Evolutionary conservation across 108 stramenopile genomes (phyloP).

Genomic region (Hondaea fermentalgiana): DNA sequence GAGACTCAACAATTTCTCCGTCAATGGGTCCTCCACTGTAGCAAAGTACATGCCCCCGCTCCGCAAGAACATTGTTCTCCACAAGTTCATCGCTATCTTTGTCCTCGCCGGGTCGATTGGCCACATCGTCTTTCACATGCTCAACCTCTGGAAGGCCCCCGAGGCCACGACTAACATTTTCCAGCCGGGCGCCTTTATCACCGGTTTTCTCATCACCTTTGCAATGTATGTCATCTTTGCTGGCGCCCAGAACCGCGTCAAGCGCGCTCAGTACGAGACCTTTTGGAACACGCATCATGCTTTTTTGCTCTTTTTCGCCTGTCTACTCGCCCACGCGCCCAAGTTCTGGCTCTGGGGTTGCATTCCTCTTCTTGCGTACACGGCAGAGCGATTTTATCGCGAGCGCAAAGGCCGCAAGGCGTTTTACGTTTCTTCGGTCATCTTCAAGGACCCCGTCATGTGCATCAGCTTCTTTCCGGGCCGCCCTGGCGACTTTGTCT

Average conservation of each 20-base stretch:
- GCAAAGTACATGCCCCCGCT: constrained; percentile 28
- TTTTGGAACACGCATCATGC: constrained; percentile 37
- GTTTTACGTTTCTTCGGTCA: constrained; percentile 26
- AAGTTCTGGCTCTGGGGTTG: constrained; percentile 22
- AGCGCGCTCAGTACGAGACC: constrained; percentile 29
- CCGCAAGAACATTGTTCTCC: constrained; percentile 36
- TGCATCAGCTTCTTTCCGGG: constrained; percentile 31
- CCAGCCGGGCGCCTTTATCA: constrained; percentile 19
- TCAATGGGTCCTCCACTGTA: background rate
- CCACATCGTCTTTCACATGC: constrained; percentile 33
- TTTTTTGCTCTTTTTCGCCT: constrained; percentile 30
- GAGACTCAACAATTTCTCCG: background rate
- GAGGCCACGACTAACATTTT: constrained; percentile 18
- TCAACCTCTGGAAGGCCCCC: constrained; percentile 17
- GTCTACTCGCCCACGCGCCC: constrained; percentile 35
- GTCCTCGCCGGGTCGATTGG: constrained; percentile 20
- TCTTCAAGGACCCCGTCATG: constrained; percentile 37
- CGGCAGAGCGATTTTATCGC: constrained; percentile 16
- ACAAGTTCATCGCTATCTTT: constrained; percentile 34
- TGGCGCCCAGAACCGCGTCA: constrained; percentile 26
- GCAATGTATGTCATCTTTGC: constrained; percentile 42
- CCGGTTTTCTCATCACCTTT: constrained; percentile 28
- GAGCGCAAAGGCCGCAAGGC: constrained; percentile 8
- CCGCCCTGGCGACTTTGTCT: constrained; percentile 31
- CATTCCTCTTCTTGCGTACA: constrained; percentile 28